phyloP scores from a whole-genome alignment of 2,329 filamentous ascomycete genomes.

The Pyrenochaeta sp. region DNA sequence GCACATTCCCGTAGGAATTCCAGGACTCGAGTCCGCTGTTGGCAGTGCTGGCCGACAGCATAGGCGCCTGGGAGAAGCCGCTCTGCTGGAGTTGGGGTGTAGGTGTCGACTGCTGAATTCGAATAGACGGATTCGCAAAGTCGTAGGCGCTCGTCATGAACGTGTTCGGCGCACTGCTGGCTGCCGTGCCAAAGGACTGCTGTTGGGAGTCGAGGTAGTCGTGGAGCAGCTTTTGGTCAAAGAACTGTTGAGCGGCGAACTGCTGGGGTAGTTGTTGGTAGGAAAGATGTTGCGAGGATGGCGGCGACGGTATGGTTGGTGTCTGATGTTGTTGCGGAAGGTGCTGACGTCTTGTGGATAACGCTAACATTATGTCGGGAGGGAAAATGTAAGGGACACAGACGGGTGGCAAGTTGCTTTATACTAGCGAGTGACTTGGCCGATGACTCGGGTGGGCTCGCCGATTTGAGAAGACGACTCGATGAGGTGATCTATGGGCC shows the following conservation, averaged over 20 bases:
- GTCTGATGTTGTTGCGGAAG: slow-evolving; percentile 32
- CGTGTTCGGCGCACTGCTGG: slow-evolving; percentile 28
- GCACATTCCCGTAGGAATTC: slow-evolving; percentile 42
- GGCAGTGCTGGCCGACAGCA: slow-evolving; percentile 40
- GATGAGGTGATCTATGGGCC: slow-evolving; percentile 46
- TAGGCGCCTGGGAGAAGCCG: slow-evolving; percentile 38
- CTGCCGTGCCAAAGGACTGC: slow-evolving; percentile 30
- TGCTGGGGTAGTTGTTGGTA: slow-evolving; percentile 39
- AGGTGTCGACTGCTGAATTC: slow-evolving; percentile 53
- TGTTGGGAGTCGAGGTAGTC: slow-evolving; percentile 50
- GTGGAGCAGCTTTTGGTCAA: slow-evolving; percentile 47
- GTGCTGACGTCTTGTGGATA: slow-evolving; percentile 50
- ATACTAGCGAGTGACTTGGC: slow-evolving; percentile 43
- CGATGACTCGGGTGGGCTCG: slow-evolving; percentile 41
- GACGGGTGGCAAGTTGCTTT: slow-evolving; percentile 50
- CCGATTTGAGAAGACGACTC: slow-evolving; percentile 31
- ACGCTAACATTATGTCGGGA: slow-evolving; percentile 48
- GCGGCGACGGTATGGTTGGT: slow-evolving; percentile 40
- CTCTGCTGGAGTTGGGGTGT: slow-evolving; percentile 42
- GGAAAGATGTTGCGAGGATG: slow-evolving; percentile 38
- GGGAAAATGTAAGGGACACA: slow-evolving; percentile 39
- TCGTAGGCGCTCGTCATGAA: slow-evolving; percentile 47
- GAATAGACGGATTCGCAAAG: slow-evolving; percentile 48
- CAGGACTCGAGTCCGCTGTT: slow-evolving; percentile 40
- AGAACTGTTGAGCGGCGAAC: slow-evolving; percentile 34